These are phyloP conservation scores for Arctostaphylos glauca DNA, from an alignment of 148 eudicot genomes.

Conservation along the genomic window DNA sequence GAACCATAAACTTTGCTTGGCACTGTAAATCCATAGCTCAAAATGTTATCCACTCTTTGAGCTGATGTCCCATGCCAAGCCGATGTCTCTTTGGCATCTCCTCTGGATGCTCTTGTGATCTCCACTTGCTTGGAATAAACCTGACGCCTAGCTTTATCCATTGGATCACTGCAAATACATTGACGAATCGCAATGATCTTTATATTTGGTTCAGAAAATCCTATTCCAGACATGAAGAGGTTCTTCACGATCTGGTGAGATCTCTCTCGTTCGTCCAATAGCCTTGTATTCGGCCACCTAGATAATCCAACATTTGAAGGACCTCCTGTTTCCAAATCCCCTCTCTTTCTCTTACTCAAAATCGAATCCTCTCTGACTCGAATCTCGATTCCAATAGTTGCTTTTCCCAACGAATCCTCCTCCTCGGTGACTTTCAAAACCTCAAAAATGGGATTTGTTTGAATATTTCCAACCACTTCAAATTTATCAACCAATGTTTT, in stretches of 20 bases:
- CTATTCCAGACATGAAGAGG: constrained; percentile 34
- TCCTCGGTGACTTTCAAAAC: neutral
- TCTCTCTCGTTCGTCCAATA: constrained; percentile 32
- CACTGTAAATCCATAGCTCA: constrained; percentile 41
- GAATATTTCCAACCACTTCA: neutral
- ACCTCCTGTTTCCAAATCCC: constrained; percentile 14
- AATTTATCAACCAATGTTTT: constrained; percentile 30
- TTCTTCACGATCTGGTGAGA: constrained; percentile 19
- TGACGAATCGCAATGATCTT: constrained; percentile 42
- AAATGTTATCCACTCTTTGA: constrained; percentile 29
- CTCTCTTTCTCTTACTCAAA: constrained; percentile 26
- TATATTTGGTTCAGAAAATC: constrained; percentile 28
- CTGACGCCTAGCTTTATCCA: constrained; percentile 34
- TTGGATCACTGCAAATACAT: constrained; percentile 21
- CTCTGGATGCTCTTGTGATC: constrained; percentile 34
- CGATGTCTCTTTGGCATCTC: constrained; percentile 30
- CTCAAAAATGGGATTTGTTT: neutral
- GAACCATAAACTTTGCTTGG: constrained; percentile 25
- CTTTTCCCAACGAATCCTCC: too few relatives aligned
- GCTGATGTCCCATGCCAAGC: constrained; percentile 55
- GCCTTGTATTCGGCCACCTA: constrained; percentile 45
- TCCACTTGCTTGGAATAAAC: constrained; percentile 39
- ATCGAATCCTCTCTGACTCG: constrained; percentile 14
- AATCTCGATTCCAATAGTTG: constrained; percentile 29
- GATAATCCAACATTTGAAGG: constrained; percentile 16